Percentiles rank a stretch among this genome's conserved stretches.
phyloP scores from a whole-genome alignment of 129 eudicot species.

The Heracleum sosnowskyi region DNA sequence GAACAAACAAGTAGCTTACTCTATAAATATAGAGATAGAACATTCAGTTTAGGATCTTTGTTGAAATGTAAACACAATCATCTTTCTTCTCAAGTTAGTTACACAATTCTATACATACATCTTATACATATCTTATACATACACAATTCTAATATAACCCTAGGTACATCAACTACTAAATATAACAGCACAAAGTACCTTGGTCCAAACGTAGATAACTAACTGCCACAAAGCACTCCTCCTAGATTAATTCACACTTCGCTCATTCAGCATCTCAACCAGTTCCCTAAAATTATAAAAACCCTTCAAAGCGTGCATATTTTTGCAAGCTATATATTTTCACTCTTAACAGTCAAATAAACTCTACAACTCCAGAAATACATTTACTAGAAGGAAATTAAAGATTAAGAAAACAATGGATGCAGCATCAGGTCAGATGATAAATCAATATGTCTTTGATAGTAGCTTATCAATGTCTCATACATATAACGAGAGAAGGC shows the following conservation, averaged over 20 bases:
- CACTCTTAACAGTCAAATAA: not conserved
- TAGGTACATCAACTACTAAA: not conserved
- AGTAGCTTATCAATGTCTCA: slow-evolving; percentile 18
- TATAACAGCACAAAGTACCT: not conserved
- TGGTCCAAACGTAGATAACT: not conserved
- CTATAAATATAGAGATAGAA: no score
- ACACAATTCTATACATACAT: no score
- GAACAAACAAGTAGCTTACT: no score
- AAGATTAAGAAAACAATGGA: slow-evolving; percentile 3
- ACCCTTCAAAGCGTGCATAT: slow-evolving; percentile 11
- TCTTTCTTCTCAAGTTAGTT: no score
- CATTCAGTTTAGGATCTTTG: no score
- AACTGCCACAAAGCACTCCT: not conserved
- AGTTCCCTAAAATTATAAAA: slow-evolving; percentile 5
- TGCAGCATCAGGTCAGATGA: slow-evolving; percentile 9
- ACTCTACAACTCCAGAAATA: not conserved
- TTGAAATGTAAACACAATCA: no score
- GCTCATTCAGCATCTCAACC: not conserved
- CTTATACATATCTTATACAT: no score
- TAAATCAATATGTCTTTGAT: slow-evolving; percentile 11
- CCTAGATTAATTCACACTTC: slow-evolving; percentile 8
- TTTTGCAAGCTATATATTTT: not conserved
- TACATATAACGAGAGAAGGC: slow-evolving; percentile 26
- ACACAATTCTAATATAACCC: no score
- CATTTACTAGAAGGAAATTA: not conserved